These are phyloP conservation scores for Wickerhamiella occidentalis DNA, from an alignment of 805 yeast genomes.

Conservation along the genomic window DNA sequence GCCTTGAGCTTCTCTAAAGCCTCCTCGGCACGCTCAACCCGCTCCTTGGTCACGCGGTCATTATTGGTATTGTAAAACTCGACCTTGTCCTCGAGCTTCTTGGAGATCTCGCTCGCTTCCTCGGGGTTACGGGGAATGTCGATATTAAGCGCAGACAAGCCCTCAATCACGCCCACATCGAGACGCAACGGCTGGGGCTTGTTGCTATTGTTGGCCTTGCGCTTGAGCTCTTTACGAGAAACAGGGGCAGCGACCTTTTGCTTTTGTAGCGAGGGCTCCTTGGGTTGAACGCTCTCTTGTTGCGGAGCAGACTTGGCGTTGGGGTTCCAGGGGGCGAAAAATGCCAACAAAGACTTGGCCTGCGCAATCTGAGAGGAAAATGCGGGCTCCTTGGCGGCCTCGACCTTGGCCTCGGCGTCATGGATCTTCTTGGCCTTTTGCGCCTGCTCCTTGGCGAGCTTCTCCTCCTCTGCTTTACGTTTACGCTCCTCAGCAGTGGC, in stretches of 20 bases:
- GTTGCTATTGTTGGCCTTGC: constrained; percentile 30
- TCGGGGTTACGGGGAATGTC: constrained; percentile 67
- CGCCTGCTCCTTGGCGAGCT: constrained; percentile 43
- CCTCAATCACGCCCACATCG: constrained; percentile 67
- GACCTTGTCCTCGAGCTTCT: constrained; percentile 59
- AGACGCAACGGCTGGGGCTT: constrained; percentile 44
- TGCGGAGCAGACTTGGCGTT: constrained; percentile 24
- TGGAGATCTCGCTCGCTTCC: constrained; percentile 54
- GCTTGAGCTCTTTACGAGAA: constrained; percentile 35
- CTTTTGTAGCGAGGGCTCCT: constrained; percentile 48
- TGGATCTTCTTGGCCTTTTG: constrained; percentile 41
- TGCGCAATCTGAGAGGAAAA: constrained; percentile 64
- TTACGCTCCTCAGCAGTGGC: constrained; percentile 59
- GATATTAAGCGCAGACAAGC: constrained; percentile 63
- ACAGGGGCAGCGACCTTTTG: constrained; percentile 39
- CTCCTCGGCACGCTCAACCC: constrained; percentile 63
- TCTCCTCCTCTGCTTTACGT: constrained; percentile 64
- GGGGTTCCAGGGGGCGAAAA: constrained; percentile 58
- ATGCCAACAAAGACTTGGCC: constrained; percentile 57
- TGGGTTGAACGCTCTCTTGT: constrained; percentile 17
- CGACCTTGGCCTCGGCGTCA: constrained; percentile 58
- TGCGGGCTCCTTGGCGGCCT: constrained; percentile 67
- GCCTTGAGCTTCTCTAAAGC: constrained; percentile 57
- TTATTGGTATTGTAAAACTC: constrained; percentile 56
- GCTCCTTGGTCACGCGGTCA: constrained; percentile 67